These are phyloP conservation scores for Coprinellus micaceus DNA, from an alignment of 768 basidiomycete genomes.

Conservation along the genomic window DNA sequence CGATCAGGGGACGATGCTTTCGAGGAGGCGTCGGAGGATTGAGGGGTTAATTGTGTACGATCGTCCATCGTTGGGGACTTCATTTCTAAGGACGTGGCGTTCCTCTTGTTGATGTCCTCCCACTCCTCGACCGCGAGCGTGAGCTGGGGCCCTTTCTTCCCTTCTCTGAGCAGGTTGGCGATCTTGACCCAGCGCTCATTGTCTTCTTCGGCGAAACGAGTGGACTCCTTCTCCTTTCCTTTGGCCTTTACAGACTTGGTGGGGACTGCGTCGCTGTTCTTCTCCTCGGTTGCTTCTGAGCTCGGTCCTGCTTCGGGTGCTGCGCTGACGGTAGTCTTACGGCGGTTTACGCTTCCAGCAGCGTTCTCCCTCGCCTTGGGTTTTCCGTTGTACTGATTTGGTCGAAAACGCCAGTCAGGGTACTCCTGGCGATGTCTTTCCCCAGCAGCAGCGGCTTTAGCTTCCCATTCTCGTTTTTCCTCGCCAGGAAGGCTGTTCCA, in stretches of 20 bases:
- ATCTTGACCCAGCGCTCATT: conserved; percentile 55
- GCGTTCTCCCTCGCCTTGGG: conserved; percentile 35
- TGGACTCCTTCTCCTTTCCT: conserved; percentile 16
- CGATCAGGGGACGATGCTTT: conserved; percentile 4
- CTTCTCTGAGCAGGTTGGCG: conserved; percentile 60
- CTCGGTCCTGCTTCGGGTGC: conserved; percentile 20
- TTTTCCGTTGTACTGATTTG: conserved; percentile 46
- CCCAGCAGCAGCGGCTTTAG: conserved; percentile 64
- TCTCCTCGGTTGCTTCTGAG: conserved; percentile 22
- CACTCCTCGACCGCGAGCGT: conserved; percentile 62
- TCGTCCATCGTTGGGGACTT: not conserved
- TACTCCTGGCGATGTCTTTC: conserved; percentile 71
- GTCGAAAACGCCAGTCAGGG: conserved; percentile 81
- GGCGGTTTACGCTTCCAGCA: conserved; percentile 18
- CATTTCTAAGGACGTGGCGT: not conserved
- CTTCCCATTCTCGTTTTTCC: conserved; percentile 75
- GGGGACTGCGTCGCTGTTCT: conserved; percentile 22
- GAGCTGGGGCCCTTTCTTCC: conserved; percentile 61
- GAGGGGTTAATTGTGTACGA: conserved; percentile 4
- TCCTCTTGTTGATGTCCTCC: conserved; percentile 29
- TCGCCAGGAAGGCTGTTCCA: conserved; percentile 69
- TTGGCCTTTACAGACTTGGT: conserved; percentile 19
- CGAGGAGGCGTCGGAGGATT: not conserved
- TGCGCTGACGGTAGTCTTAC: conserved; percentile 21
- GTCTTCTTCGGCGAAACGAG: conserved; percentile 13